Base-by-base conservation (phyloP, 495 filamentous ascomycete genomes). In the Penicillium soppii region DNA sequence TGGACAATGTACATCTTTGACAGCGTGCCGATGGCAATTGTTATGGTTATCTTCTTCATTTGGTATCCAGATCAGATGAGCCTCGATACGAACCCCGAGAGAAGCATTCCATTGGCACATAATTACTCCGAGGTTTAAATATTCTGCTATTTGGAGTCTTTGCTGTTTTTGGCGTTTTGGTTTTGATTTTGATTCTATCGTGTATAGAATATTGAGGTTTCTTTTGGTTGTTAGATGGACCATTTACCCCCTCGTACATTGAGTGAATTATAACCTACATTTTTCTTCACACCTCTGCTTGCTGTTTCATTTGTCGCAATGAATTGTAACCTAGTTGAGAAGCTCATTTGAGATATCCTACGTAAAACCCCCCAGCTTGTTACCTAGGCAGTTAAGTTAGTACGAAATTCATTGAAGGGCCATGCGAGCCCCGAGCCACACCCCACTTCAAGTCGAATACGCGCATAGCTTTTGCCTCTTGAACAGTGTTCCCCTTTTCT, bases 1-100 rank as follows among this genome's bases (percentile, higher is more conserved):
- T 72, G 72, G 62, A 74, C 74, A 46, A 46, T 85, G 39, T 86
- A 83, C 58, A 52, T 82, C 7, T 85, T 85, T 52, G 83, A 87
- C 55, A 59, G 71, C 20, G 32, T 70, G 29, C 59, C 78, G 16
- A 86, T 87, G 81, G 47, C 77, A 17, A 5, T 52, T 1, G 78
- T 76, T 17, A 77, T 80, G 65, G 54, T 73, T 6, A 52, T 44
- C 9, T 52, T 32, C 39, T 25, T 13, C 9, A 44, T 44, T 17
- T 52, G 49, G 53, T 56, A 51, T 42, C 53, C 53, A 17, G 27
- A 33, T n/a, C 19, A 44, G 5, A 15, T 55, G 7, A 26, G 29
- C 19, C n/a, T 19, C 1, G 32, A 10, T 4, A 16, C 29, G 12
- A 38, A 54, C 13, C 2, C 29, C 4, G 52, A 54, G 29, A 36